A percentile compares a stretch with the other conserved stretches of the same genome.
phyloP scores from a whole-genome alignment of 1,139 yeast genomes.

The Lodderomyces jiufengensis region DNA sequence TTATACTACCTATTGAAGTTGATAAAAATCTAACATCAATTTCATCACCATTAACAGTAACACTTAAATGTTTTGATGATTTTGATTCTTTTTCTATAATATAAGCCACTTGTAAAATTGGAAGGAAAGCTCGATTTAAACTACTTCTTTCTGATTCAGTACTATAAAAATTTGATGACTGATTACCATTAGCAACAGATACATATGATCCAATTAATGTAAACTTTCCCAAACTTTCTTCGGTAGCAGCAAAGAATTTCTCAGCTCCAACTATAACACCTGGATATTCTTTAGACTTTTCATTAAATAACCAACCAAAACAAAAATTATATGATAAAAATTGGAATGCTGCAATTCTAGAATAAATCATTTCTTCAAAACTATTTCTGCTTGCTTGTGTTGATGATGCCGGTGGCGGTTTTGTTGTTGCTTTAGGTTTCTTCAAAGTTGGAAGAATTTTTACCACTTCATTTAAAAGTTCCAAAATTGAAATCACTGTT shows the following conservation, averaged over 20 bases:
- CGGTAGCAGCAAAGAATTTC: constrained; percentile 59
- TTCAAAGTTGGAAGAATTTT: constrained; percentile 6
- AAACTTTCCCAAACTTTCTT: constrained; percentile 60
- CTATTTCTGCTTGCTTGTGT: constrained; percentile 13
- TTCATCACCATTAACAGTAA: constrained; percentile 57
- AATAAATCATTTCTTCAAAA: constrained; percentile 52
- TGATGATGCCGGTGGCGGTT: neutral
- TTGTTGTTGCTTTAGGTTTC: neutral
- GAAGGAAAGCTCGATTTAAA: constrained; percentile 62
- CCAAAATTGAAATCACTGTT: constrained; percentile 39
- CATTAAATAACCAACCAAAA: constrained; percentile 68
- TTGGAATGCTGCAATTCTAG: constrained; percentile 49
- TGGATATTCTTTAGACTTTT: constrained; percentile 43
- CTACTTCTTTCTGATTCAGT: constrained; percentile 41
- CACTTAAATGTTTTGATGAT: constrained; percentile 34
- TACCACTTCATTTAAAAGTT: constrained; percentile 17
- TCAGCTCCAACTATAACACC: constrained; percentile 81
- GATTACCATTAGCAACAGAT: constrained; percentile 61
- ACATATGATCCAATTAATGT: constrained; percentile 62
- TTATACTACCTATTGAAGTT: constrained; percentile 39
- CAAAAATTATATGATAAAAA: constrained; percentile 66
- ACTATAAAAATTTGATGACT: constrained; percentile 50
- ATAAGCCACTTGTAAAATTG: constrained; percentile 61
- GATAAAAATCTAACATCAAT: constrained; percentile 63
- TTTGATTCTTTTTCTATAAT: constrained; percentile 32